phyloP scores from a whole-genome alignment of 371 early-diverging fungal species.

The Choanephora cucurbitarum region DNA sequence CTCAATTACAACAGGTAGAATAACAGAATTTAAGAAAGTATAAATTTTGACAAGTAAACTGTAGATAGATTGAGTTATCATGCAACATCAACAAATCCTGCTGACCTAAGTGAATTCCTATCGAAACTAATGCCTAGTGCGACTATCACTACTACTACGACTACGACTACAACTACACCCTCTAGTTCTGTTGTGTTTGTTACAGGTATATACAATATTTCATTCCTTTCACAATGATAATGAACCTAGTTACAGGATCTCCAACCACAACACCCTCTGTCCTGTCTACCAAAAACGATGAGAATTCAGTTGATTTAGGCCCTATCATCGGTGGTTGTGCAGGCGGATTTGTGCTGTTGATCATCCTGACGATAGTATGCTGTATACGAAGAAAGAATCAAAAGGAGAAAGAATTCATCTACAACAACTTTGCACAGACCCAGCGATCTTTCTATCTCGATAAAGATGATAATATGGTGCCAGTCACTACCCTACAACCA shows the following conservation, averaged over 20 bases:
- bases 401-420: not conserved
- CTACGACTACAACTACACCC: too few species aligned
- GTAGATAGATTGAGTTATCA: too few species aligned
- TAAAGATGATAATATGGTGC: not conserved
- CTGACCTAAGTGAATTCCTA: too few species aligned
- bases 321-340: slow-evolving; percentile 17
- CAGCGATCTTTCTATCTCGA: not conserved
- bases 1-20: too few species aligned
- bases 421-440: not conserved
- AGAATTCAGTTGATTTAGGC: slow-evolving; percentile 3
- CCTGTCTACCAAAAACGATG: not conserved
- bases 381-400: slow-evolving; percentile 2
- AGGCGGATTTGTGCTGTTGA: slow-evolving; percentile 2
- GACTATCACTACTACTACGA: too few species aligned
- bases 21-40: too few species aligned
- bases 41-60: too few species aligned
- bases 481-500: not conserved
- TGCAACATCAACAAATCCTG: too few species aligned
- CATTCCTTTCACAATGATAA: too few species aligned
- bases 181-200: too few species aligned
- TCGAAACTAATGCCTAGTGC: too few species aligned
- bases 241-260: not conserved
- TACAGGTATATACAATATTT: too few species aligned
- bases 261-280: not conserved
- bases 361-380: not conserved